These are phyloP conservation scores for Erodium trifolium DNA, from an alignment of 441 rosid species.

Conservation along the genomic window DNA sequence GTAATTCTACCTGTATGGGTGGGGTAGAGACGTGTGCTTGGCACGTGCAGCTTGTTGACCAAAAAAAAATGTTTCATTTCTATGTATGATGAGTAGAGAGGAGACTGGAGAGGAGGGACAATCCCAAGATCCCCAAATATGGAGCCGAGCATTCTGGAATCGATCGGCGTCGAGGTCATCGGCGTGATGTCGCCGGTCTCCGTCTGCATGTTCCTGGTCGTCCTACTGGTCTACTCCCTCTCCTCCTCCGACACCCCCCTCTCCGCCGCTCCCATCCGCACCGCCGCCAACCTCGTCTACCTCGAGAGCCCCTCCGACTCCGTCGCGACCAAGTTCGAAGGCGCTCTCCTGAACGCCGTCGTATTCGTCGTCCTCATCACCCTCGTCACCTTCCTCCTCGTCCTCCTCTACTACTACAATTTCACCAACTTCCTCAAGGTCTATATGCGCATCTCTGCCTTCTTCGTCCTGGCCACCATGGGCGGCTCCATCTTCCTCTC, in stretches of 20 bases:
- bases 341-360: slow-evolving; percentile 67
- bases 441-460: slow-evolving; percentile 90
- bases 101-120: too few relatives aligned
- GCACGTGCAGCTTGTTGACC: too few relatives aligned
- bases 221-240: slow-evolving; percentile 79
- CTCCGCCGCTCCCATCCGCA: slow-evolving; percentile 55
- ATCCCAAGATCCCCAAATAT: slow-evolving; percentile 12
- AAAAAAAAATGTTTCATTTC: too few relatives aligned
- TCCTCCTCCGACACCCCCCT: slow-evolving; percentile 43
- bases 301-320: slow-evolving; percentile 72
- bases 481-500: slow-evolving; percentile 85
- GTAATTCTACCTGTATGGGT: too few relatives aligned
- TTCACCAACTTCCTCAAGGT: slow-evolving; percentile 83
- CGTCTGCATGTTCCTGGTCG: slow-evolving; percentile 83
- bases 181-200: slow-evolving; percentile 95
- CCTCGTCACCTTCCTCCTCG: slow-evolving; percentile 67
- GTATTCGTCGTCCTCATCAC: slow-evolving; percentile 75
- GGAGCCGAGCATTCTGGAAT: slow-evolving; percentile 79
- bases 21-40: too few relatives aligned
- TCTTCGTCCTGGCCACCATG: slow-evolving; percentile 77
- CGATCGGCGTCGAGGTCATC: slow-evolving; percentile 75
- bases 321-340: slow-evolving; percentile 68
- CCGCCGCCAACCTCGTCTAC: slow-evolving; percentile 90
- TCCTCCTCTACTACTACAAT: slow-evolving; percentile 81
- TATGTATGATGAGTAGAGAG: too few relatives aligned